A percentile compares a stretch with the other conserved stretches of the same genome.
phyloP scores from a whole-genome alignment of 495 filamentous ascomycete species.

The Amphirosellinia nigrospora region DNA sequence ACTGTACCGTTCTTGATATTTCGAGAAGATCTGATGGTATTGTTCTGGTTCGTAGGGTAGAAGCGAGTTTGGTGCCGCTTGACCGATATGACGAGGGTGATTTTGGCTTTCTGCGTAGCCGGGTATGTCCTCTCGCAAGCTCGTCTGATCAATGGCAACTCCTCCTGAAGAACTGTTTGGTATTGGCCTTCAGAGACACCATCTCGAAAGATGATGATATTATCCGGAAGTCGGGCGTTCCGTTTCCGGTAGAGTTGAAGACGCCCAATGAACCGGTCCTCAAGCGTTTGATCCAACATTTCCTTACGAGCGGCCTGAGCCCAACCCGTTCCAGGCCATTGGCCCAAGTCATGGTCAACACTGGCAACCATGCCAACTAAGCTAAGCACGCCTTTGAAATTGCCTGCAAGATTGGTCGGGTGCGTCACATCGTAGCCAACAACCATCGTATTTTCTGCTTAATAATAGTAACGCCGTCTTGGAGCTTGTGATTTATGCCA shows the following conservation, averaged over 20 bases:
- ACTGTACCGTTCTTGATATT: constrained; percentile 81
- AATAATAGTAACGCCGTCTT: constrained; percentile 59
- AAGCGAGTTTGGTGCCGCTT: constrained; percentile 94
- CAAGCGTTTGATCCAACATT: constrained; percentile 65
- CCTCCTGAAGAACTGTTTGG: constrained; percentile 61
- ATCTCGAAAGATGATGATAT: constrained; percentile 88
- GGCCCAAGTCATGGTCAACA: constrained; percentile 63
- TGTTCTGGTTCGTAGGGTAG: constrained; percentile 63
- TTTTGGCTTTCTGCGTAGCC: constrained; percentile 55
- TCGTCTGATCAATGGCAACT: constrained; percentile 48
- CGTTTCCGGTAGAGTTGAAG: constrained; percentile 66
- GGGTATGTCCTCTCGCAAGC: constrained; percentile 68
- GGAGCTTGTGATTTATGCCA: constrained; percentile 73
- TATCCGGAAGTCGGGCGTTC: constrained; percentile 63
- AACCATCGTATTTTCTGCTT: constrained; percentile 69
- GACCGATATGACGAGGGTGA: constrained; percentile 72
- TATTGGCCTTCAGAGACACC: constrained; percentile 92
- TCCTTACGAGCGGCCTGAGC: constrained; percentile 62
- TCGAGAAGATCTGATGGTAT: constrained; percentile 54
- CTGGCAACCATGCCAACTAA: constrained; percentile 79
- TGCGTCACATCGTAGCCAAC: constrained; percentile 90
- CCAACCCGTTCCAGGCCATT: constrained; percentile 71
- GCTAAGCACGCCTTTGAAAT: constrained; percentile 61
- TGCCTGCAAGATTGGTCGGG: constrained; percentile 72
- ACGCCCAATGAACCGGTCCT: constrained; percentile 61